Conservation (phyloP, 2,329 filamentous ascomycete genomes). For the Phialophora macrospora region DNA sequence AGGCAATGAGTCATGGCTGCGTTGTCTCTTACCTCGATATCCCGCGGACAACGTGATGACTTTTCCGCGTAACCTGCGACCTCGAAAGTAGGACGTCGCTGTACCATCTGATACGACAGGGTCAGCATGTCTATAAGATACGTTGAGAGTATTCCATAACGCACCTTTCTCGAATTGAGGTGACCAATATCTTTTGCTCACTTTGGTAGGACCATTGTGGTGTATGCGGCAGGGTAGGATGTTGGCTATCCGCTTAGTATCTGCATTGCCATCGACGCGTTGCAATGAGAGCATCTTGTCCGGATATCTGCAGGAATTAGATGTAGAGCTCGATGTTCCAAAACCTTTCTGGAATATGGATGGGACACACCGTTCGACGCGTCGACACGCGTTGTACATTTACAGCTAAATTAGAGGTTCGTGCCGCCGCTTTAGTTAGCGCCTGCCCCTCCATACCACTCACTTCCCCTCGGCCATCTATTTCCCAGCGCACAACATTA, state of each 20-base stretch:
- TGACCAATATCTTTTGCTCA: slow-evolving; percentile 71
- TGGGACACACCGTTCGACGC: neutral
- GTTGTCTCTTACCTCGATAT: slow-evolving; percentile 60
- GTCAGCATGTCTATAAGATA: slow-evolving; percentile 7
- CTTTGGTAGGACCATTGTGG: slow-evolving; percentile 73
- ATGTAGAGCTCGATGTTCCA: neutral
- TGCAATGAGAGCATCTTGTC: slow-evolving; percentile 53
- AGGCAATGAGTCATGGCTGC: neutral
- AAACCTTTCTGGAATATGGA: neutral
- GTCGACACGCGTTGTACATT: neutral
- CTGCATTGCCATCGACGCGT: slow-evolving; percentile 23
- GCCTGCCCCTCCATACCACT: no score
- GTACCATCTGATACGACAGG: slow-evolving; percentile 53
- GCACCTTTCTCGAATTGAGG: slow-evolving; percentile 58
- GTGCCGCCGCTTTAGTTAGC: no score
- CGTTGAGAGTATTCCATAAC: slow-evolving; percentile 8
- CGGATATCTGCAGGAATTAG: neutral
- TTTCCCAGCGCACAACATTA: no score
- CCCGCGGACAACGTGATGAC: slow-evolving; percentile 69
- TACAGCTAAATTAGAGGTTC: no score
- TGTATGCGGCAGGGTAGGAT: slow-evolving; percentile 80
- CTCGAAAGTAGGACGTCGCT: slow-evolving; percentile 72
- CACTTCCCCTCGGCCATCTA: no score
- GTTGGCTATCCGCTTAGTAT: slow-evolving; percentile 53
- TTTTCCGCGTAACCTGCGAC: slow-evolving; percentile 75